Percentiles rank a stretch among this genome's conserved stretches.
These are phyloP conservation scores for Dothideomycetidae sp. DNA, from an alignment of 2,329 filamentous ascomycete genomes.

Conservation along the genomic window DNA sequence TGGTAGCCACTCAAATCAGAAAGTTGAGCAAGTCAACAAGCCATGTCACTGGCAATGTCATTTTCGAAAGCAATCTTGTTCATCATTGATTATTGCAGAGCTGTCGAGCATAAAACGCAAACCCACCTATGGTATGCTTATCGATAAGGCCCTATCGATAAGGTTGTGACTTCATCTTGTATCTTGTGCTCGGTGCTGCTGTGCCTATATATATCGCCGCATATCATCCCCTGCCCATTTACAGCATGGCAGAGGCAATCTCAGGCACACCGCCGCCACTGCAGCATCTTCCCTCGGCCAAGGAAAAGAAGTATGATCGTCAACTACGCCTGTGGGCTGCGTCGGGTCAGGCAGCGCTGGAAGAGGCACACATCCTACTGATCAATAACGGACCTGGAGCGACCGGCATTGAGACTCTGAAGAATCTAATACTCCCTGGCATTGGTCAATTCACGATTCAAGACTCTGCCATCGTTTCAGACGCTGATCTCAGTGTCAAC, in stretches of 20 bases:
- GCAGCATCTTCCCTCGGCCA: constrained; percentile 40
- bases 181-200: too few species aligned
- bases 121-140: too few species aligned
- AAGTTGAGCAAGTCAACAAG: too few species aligned
- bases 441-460: constrained; percentile 86
- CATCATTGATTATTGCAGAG: too few species aligned
- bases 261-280: constrained; percentile 29
- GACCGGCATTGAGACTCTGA: constrained; percentile 78
- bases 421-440: constrained; percentile 91
- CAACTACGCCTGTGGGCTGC: constrained; percentile 93
- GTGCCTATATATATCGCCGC: too few species aligned
- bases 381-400: constrained; percentile 79
- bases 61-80: too few species aligned
- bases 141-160: too few species aligned
- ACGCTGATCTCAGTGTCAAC: constrained; percentile 82
- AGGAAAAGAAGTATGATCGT: constrained; percentile 71
- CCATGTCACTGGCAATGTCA: too few species aligned
- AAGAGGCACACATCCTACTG: constrained; percentile 80
- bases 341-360: constrained; percentile 75
- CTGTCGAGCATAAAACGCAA: too few species aligned
- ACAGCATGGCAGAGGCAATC: constrained; percentile 14
- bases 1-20: too few species aligned
- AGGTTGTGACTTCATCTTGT: too few species aligned
- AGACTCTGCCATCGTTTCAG: constrained; percentile 61
- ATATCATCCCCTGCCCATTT: too few species aligned